Percentiles rank a stretch among this genome's conserved stretches.
Evolutionary conservation across 139 green algal genomes (phyloP).

Genomic region (Micromonas pusilla): DNA sequence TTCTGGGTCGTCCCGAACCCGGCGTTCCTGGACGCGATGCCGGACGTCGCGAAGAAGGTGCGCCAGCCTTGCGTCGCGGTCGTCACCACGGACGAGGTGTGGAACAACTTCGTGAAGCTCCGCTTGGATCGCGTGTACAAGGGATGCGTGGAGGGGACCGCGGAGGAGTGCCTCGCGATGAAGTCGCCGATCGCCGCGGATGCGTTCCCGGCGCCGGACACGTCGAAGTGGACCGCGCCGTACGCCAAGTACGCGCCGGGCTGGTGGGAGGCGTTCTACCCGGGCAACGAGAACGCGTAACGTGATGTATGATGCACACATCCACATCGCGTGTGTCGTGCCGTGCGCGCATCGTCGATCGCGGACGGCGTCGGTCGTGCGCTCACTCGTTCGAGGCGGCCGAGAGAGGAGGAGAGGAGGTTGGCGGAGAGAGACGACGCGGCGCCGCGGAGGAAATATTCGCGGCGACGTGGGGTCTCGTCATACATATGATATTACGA

Average conservation of each 20-base stretch:
- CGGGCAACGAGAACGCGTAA: background rate
- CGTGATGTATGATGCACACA: background rate
- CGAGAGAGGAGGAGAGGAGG: background rate
- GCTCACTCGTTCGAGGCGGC: too few species aligned
- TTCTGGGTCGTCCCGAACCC: conserved; percentile 35
- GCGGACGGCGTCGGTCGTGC: too few species aligned
- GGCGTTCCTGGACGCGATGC: conserved; percentile 24
- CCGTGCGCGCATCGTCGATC: background rate
- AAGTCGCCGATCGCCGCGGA: background rate
- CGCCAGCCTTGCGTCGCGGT: conserved; percentile 26
- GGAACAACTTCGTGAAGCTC: conserved; percentile 34
- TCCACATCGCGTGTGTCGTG: background rate
- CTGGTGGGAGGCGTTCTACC: conserved; percentile 33
- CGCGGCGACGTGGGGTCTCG: too few species aligned
- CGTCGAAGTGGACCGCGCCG: conserved; percentile 28
- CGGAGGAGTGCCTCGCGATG: background rate
- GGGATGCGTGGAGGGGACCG: conserved; percentile 5
- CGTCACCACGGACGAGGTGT: conserved; percentile 28
- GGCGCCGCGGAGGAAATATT: too few species aligned
- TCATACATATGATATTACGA: too few species aligned
- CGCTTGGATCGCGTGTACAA: conserved; percentile 29
- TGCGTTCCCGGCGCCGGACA: background rate
- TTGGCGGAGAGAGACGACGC: too few species aligned
- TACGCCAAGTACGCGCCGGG: conserved; percentile 29
- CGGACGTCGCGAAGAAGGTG: conserved; percentile 16